Base-by-base conservation (phyloP, 169 alveolate species). In the Plasmodium inui region DNA sequence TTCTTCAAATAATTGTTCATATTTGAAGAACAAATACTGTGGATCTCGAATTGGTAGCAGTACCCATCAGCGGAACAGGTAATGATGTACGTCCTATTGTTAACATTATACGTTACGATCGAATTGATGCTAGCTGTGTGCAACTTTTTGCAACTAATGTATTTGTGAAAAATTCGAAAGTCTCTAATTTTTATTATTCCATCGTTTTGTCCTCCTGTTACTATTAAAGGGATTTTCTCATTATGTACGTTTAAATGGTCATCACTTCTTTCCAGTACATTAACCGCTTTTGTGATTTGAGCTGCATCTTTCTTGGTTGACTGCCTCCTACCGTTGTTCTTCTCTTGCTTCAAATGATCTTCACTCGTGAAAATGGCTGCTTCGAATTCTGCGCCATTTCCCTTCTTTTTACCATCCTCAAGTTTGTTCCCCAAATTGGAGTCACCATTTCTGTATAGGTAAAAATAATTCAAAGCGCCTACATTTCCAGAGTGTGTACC, bases 41-140 rank as follows among this genome's bases (percentile, higher is more conserved):
- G 84, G 41, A 91, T 91, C 74, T 91, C 95, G 83, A 81, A 91
- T 81, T 91, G 95, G 83, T 76, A 91, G 41, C 95, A 91, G 72
- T 70, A 76, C 22, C 95, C 95, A 91, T 91, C 95, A 50, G 95
- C 95, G 26, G 95, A 80, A 82, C 95, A 91, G 14, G 95, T 81
- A 76, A 91, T 82, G 74, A 91, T 91, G 22, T 91, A 91, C 14
- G 82, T 91, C 83, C 67, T 81, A 57, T 91, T 81, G 26, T 91
- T 91, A 37, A 80, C 53, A 70, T 81, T 91, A 81, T 91, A 91
- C 26, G 95, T 91, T 80, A 91, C 30, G 61, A 91, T 91, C 46
- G 92, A 70, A 82, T 91, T 91, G 19, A 91, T 91, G 34, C 95
- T 91, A 71, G 92, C 92, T 55, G 91, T 91, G 44, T 91, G 95